Percentiles rank a stretch among this genome's conserved stretches.
phyloP scores from a whole-genome alignment of 2,329 filamentous ascomycete genomes.

The Sclerotinia nivalis region DNA sequence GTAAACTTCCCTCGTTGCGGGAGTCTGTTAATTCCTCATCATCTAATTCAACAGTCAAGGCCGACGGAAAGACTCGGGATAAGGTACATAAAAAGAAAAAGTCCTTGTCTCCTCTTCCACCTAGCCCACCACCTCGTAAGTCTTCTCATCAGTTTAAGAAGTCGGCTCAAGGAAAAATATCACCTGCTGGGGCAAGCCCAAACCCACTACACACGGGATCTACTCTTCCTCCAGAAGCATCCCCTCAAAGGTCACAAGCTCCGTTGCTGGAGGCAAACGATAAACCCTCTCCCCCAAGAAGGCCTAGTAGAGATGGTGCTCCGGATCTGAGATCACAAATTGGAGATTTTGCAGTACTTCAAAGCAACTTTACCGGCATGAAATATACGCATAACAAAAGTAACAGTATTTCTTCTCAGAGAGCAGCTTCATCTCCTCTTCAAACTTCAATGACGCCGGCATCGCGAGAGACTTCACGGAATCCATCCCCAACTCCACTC shows the following conservation, averaged over 20 bases:
- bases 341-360: constrained; percentile 57
- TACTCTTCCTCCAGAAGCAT: not conserved
- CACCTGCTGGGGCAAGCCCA: constrained; percentile 45
- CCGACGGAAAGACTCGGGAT: constrained; percentile 48
- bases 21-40: constrained; percentile 74
- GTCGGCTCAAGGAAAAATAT: constrained; percentile 43
- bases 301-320: constrained; percentile 70
- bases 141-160: constrained; percentile 58
- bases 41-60: constrained; percentile 67
- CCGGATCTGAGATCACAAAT: constrained; percentile 60
- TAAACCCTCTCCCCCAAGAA: constrained; percentile 47
- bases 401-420: constrained; percentile 32
- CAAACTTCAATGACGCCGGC: constrained; percentile 41
- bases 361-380: constrained; percentile 53
- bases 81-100: constrained; percentile 47
- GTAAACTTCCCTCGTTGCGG: constrained; percentile 64
- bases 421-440: constrained; percentile 33
- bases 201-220: not conserved
- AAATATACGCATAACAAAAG: constrained; percentile 32
- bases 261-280: not conserved
- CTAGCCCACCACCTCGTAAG: constrained; percentile 62
- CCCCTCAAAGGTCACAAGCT: not conserved
- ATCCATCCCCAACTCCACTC: constrained; percentile 40
- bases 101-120: constrained; percentile 51
- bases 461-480: constrained; percentile 42